These are phyloP conservation scores for Aegilops bicornis DNA, from an alignment of 176 grass and related monocot genomes.

Conservation along the genomic window DNA sequence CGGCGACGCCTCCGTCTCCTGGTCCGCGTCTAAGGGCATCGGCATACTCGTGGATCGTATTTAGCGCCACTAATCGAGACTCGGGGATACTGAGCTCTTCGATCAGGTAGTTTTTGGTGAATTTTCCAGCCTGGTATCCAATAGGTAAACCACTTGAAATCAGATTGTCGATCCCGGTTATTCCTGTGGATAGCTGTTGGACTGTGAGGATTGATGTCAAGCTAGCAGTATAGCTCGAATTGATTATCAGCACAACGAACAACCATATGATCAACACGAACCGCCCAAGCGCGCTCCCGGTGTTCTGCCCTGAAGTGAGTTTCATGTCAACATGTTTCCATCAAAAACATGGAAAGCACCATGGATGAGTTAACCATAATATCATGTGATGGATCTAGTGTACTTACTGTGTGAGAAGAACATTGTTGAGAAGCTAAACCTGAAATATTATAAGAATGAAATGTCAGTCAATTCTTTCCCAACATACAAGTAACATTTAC, in stretches of 20 bases:
- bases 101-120: constrained; percentile 68
- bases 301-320: constrained; percentile 61
- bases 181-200: constrained; percentile 66
- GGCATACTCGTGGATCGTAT: constrained; percentile 57
- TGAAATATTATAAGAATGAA: constrained; percentile 35
- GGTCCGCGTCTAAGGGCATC: constrained; percentile 66
- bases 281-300: constrained; percentile 53
- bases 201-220: constrained; percentile 85
- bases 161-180: constrained; percentile 67
- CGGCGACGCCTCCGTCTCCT: constrained; percentile 60
- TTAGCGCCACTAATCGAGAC: constrained; percentile 59
- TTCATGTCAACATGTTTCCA: constrained; percentile 4
- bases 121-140: constrained; percentile 72
- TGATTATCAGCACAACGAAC: constrained; percentile 81
- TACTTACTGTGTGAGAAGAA: constrained; percentile 85
- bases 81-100: constrained; percentile 57
- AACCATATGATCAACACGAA: constrained; percentile 83
- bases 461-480: neutral
- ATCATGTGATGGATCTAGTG: constrained; percentile 3
- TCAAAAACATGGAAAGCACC: neutral
- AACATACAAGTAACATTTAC: constrained; percentile 8
- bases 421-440: constrained; percentile 96
- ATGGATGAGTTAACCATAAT: neutral
- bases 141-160: constrained; percentile 57
- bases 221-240: constrained; percentile 85